Percentiles rank a stretch among this genome's conserved stretches.
Conservation (phyloP, 768 basidiomycete genomes). For the Dendrothele bispora region DNA sequence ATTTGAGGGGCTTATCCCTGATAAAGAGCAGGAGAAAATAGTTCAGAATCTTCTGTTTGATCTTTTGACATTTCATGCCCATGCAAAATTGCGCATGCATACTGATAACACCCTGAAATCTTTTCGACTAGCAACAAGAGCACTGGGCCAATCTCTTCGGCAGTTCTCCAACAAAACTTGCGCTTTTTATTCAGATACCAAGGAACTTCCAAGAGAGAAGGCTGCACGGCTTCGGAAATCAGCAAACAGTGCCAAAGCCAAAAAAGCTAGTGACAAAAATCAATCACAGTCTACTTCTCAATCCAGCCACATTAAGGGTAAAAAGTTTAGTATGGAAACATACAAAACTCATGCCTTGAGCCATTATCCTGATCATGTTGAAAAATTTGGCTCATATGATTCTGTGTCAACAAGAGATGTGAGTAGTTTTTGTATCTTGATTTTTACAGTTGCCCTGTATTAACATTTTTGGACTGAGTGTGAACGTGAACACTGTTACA, state of each 20-base stretch:
- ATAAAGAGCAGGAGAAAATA: no score
- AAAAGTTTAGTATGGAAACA: slow-evolving; percentile 11
- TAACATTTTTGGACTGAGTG: no score
- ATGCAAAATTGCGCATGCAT: slow-evolving; percentile 18
- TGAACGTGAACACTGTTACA: no score
- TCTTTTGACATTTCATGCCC: slow-evolving; percentile 10
- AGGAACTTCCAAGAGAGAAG: slow-evolving; percentile 16
- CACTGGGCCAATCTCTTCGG: background rate
- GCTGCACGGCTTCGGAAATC: background rate
- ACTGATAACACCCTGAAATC: slow-evolving; percentile 3
- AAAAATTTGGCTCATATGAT: slow-evolving; percentile 11
- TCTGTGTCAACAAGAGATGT: slow-evolving; percentile 27
- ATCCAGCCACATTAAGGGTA: background rate
- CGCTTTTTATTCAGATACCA: slow-evolving; percentile 8
- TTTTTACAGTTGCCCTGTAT: no score
- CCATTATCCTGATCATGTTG: slow-evolving; percentile 3
- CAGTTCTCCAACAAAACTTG: slow-evolving; percentile 9
- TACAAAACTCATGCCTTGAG: slow-evolving; percentile 19
- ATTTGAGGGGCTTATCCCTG: no score
- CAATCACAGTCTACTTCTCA: background rate
- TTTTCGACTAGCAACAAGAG: slow-evolving; percentile 9
- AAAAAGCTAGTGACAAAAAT: background rate
- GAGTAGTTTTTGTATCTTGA: no score
- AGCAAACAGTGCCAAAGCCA: no score
- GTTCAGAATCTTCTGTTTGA: no score